Evolutionary conservation across 192 early-diverging fungal genomes (phyloP).

Genomic region (Linnemannia elongata): DNA sequence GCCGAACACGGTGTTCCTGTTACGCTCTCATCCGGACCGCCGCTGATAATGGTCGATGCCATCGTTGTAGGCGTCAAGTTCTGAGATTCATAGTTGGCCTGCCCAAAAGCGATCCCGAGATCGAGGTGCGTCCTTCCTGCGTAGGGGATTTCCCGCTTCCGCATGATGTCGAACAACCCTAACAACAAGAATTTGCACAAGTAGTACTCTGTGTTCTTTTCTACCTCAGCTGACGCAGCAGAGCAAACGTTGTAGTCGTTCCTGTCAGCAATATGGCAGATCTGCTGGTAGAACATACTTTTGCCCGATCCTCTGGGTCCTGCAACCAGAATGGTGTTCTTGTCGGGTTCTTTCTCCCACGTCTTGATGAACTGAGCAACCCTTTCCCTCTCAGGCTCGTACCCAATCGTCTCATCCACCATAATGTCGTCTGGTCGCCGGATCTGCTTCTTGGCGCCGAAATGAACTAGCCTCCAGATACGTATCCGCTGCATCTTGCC

Average conservation of each 20-base stretch:
- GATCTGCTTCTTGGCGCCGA: slow-evolving; percentile 51
- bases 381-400: slow-evolving; percentile 55
- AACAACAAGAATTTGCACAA: slow-evolving; percentile 57
- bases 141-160: slow-evolving; percentile 54
- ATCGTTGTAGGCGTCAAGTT: not conserved
- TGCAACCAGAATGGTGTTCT: slow-evolving; percentile 55
- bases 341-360: slow-evolving; percentile 55
- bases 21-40: not conserved
- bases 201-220: slow-evolving; percentile 63
- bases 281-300: slow-evolving; percentile 60
- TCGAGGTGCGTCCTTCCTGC: not conserved
- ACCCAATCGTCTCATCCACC: slow-evolving; percentile 60
- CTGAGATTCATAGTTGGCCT: not conserved
- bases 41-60: not conserved
- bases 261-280: slow-evolving; percentile 44
- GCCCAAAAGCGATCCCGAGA: not conserved
- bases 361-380: slow-evolving; percentile 49
- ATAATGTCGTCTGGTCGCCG: slow-evolving; percentile 28
- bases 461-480: slow-evolving; percentile 57
- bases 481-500: slow-evolving; percentile 58
- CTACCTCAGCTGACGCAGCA: slow-evolving; percentile 59
- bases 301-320: slow-evolving; percentile 63
- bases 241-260: slow-evolving; percentile 48
- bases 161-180: slow-evolving; percentile 59
- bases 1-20: not conserved